Conservation (phyloP, 1,284 basidiomycete genomes). For the Cryptococcus sp. region DNA sequence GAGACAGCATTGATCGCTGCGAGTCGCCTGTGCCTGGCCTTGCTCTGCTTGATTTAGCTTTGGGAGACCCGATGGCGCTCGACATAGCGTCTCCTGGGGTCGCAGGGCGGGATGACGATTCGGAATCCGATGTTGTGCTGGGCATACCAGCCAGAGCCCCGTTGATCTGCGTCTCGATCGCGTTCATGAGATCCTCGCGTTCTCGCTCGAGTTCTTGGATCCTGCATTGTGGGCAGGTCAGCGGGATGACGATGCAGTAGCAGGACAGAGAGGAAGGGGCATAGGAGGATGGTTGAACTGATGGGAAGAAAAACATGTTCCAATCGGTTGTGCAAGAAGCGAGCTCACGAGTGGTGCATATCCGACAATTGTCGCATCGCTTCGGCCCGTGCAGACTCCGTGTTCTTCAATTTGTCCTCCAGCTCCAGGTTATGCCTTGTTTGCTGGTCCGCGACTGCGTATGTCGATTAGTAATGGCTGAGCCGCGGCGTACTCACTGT, state of each 20-base stretch:
- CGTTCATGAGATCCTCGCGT: slow-evolving; percentile 49
- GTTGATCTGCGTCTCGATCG: slow-evolving; percentile 48
- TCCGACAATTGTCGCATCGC: slow-evolving; percentile 52
- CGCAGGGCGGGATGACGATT: slow-evolving; percentile 7
- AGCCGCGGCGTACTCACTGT: slow-evolving; percentile 20
- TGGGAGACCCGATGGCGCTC: not conserved
- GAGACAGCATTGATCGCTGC: not conserved
- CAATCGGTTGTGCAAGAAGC: no score
- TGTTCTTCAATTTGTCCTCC: slow-evolving; percentile 43
- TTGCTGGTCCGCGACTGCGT: slow-evolving; percentile 33
- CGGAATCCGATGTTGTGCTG: not conserved
- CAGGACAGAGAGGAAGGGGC: not conserved
- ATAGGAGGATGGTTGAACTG: not conserved
- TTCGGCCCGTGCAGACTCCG: slow-evolving; percentile 46
- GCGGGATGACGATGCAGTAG: not conserved
- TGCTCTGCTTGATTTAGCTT: not conserved
- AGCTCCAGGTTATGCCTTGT: slow-evolving; percentile 41
- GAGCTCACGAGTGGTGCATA: slow-evolving; percentile 47
- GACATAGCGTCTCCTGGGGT: slow-evolving; percentile 4
- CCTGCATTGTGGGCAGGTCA: slow-evolving; percentile 8
- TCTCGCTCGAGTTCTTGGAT: slow-evolving; percentile 51
- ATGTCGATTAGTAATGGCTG: not conserved
- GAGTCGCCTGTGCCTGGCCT: slow-evolving; percentile 9
- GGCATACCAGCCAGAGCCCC: slow-evolving; percentile 31
- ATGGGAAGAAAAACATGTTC: not conserved